Evolutionary conservation across 2,329 filamentous ascomycete species (phyloP).

Genomic region (Ceratocystiopsis brevicomis): DNA sequence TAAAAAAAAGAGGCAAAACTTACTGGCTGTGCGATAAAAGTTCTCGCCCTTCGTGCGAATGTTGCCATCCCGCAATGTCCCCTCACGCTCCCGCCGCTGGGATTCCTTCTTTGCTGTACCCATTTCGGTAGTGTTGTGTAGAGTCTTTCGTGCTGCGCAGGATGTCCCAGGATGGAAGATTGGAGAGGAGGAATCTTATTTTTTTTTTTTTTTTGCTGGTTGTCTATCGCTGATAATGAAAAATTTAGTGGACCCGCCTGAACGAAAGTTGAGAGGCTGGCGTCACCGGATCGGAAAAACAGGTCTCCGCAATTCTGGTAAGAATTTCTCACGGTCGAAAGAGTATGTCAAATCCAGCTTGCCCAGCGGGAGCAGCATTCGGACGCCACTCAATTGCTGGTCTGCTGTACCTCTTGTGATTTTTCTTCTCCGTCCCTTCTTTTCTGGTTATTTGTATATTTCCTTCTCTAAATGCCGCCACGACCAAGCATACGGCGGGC

Average conservation of each 20-base stretch:
- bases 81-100: constrained; percentile 63
- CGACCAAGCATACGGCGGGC: constrained; percentile 4
- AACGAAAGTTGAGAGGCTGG: constrained; percentile 3
- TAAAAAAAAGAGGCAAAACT: background rate
- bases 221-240: constrained; percentile 9
- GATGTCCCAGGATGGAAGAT: constrained; percentile 4
- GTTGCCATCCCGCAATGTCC: constrained; percentile 73
- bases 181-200: constrained; percentile 2
- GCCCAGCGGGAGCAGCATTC: too few relatives aligned
- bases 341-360: too few relatives aligned
- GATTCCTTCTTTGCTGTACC: constrained; percentile 62
- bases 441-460: background rate
- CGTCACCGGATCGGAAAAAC: too few relatives aligned
- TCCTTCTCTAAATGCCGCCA: constrained; percentile 4
- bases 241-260: constrained; percentile 3
- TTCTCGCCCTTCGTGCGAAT: constrained; percentile 93
- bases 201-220: constrained; percentile 5
- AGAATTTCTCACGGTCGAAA: too few relatives aligned
- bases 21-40: constrained; percentile 52
- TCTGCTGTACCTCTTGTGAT: background rate
- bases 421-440: background rate
- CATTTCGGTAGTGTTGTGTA: constrained; percentile 3
- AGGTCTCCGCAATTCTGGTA: too few relatives aligned
- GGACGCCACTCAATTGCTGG: background rate
- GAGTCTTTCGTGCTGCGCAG: constrained; percentile 2